Base-by-base conservation (phyloP, 176 grass and related monocot species). In the Cenchrus purpureus region DNA sequence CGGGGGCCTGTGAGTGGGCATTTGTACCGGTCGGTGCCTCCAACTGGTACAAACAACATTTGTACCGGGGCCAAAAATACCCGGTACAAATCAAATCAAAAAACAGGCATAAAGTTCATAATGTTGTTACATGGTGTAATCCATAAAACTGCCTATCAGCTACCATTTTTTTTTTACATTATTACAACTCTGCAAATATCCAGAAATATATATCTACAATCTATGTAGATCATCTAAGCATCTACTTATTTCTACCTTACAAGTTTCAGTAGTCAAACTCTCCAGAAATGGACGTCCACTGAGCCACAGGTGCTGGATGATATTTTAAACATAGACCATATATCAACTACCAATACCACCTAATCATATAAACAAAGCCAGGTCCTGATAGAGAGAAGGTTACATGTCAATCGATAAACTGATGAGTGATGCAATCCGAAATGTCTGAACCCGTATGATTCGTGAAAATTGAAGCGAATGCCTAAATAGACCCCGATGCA, bases 141-240 rank as follows among this genome's bases (percentile, higher is more conserved):
- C 49, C 7, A 15, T 42, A 55, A 52, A 67, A 81, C 40, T 68
- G 50, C 6, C 9, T 28, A 1, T 19, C 34, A 69, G 52, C 20
- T 5, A 57, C 20, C 11, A 4, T 54, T 40, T 19, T 46, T 15
- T 40, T 40, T 17, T 46, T 12, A 60, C 53, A 82, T 40, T 77
- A 72, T 60, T 28, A 71, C 37, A 72, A 28, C 68, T 49, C 40
- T 46, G 73, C 50, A 49, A 83, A 86, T 67, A 12, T 51, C 59
- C 12, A 69, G 43, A 25, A 86, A 3, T 46, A 40, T 58, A 59
- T 1, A 72, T 60, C 12, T 55, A 59, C 43, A 71, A 1, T n/a
- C 2, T 82, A 71, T 17, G 16, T 82, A 46, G 40, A 28, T 59
- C 32, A n/a, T 71, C 53, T 71, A 82, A 82, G 52, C 11, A 82